Evolutionary conservation across 257 asterid species (phyloP).

Genomic region (Marsdenia floribunda): DNA sequence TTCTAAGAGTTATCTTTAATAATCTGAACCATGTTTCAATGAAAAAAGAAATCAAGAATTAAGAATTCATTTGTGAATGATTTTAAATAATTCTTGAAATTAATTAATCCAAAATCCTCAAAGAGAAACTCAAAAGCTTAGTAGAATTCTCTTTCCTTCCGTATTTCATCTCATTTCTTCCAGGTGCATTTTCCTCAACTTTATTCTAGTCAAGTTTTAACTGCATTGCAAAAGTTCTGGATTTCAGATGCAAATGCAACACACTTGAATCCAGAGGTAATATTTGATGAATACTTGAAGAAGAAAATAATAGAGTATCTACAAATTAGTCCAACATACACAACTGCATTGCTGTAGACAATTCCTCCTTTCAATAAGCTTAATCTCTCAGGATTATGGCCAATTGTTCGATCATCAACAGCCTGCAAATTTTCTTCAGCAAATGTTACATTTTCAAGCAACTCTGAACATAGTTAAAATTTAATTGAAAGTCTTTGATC

Average conservation of each 20-base stretch:
- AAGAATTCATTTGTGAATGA: not conserved
- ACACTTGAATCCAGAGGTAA: not conserved
- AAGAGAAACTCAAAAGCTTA: not conserved
- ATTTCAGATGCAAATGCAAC: not conserved
- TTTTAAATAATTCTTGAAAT: no score
- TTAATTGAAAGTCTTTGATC: not conserved
- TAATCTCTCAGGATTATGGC: slow-evolving; percentile 91
- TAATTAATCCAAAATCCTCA: not conserved
- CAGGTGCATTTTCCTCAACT: not conserved
- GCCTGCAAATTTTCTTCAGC: slow-evolving; percentile 48
- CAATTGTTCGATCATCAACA: slow-evolving; percentile 78
- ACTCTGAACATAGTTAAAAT: not conserved
- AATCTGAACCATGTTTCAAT: not conserved
- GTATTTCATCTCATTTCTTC: not conserved
- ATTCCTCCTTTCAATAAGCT: slow-evolving; percentile 91
- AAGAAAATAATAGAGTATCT: not conserved
- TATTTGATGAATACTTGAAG: not conserved
- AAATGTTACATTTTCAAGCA: slow-evolving; percentile 2
- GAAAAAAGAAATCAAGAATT: not conserved
- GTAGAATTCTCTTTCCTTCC: not conserved
- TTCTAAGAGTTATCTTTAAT: not conserved
- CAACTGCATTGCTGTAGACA: slow-evolving; percentile 80
- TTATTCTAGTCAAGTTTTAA: not conserved
- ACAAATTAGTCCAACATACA: slow-evolving; percentile 41
- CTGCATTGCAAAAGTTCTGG: not conserved